Evolutionary conservation across 2,329 filamentous ascomycete species (phyloP).

Genomic region (Scedosporium aurantiacum): DNA sequence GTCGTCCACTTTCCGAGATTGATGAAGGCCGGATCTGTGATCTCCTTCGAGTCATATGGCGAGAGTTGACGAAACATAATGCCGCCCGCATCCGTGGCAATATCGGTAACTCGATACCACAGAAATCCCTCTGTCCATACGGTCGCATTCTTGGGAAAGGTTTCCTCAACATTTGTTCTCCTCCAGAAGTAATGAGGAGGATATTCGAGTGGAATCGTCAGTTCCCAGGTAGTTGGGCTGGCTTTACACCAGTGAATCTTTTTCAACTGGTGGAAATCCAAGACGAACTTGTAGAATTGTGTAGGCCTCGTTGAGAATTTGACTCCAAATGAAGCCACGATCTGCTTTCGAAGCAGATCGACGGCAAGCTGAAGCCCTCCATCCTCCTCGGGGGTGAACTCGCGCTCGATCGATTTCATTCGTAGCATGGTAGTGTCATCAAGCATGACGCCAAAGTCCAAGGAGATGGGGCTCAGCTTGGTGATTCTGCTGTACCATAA

Average conservation of each 20-base stretch:
- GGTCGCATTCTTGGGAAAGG: constrained; percentile 19
- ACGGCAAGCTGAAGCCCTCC: constrained; percentile 23
- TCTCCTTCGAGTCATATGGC: constrained; percentile 23
- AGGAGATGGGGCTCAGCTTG: constrained; percentile 13
- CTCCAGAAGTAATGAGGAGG: constrained; percentile 39
- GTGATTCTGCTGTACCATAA: constrained; percentile 9
- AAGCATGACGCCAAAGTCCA: constrained; percentile 54
- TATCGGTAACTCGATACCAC: constrained; percentile 39
- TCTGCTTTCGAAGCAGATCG: constrained; percentile 25
- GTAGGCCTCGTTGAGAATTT: neutral
- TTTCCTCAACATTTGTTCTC: constrained; percentile 18
- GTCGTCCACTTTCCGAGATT: constrained; percentile 48
- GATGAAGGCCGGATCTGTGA: constrained; percentile 22
- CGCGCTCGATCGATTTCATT: constrained; percentile 34
- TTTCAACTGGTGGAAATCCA: constrained; percentile 35
- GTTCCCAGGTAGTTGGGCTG: constrained; percentile 19
- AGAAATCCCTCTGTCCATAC: constrained; percentile 29
- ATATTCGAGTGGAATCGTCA: constrained; percentile 36
- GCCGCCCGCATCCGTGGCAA: constrained; percentile 24
- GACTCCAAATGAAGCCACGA: constrained; percentile 28
- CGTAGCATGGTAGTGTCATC: constrained; percentile 44
- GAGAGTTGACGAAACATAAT: constrained; percentile 25
- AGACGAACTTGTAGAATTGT: constrained; percentile 26
- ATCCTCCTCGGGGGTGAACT: neutral
- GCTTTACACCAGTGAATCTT: constrained; percentile 23